A percentile compares a stretch with the other conserved stretches of the same genome.
phyloP scores from a whole-genome alignment of 2,329 filamentous ascomycete species.

The Purpureocillium lavendulum region DNA sequence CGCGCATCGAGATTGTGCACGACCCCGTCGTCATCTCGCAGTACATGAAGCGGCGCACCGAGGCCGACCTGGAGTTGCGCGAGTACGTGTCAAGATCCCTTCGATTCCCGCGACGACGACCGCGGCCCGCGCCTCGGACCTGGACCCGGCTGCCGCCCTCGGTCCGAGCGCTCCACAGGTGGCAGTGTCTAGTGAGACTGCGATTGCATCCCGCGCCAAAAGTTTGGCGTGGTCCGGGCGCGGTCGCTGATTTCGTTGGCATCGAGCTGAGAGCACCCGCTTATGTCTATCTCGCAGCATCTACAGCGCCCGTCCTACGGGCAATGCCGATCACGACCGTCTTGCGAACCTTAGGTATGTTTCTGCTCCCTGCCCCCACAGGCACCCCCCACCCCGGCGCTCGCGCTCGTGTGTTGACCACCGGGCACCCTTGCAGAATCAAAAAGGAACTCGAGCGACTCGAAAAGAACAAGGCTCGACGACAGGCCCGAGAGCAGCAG shows the following conservation, averaged over 20 bases:
- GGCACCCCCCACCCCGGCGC: slow-evolving; percentile 4
- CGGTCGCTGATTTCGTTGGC: slow-evolving; percentile 20
- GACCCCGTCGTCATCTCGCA: slow-evolving; percentile 83
- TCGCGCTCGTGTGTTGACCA: background rate
- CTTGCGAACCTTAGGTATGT: slow-evolving; percentile 32
- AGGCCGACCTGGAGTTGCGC: slow-evolving; percentile 62
- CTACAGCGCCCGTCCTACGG: slow-evolving; percentile 39
- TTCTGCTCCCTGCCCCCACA: too few relatives aligned
- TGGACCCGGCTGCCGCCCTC: slow-evolving; percentile 10
- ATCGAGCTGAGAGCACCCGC: slow-evolving; percentile 24
- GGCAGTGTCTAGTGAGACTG: slow-evolving; percentile 10
- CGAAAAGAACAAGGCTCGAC: slow-evolving; percentile 83
- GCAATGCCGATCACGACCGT: slow-evolving; percentile 42
- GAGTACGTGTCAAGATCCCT: slow-evolving; percentile 46
- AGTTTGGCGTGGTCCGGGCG: slow-evolving; percentile 18
- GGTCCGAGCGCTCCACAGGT: slow-evolving; percentile 12
- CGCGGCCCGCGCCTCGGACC: slow-evolving; percentile 4
- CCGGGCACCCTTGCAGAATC: slow-evolving; percentile 19
- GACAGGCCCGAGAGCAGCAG: slow-evolving; percentile 82
- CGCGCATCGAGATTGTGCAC: slow-evolving; percentile 60
- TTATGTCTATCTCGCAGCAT: slow-evolving; percentile 37
- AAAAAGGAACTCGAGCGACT: slow-evolving; percentile 69
- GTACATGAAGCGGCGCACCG: slow-evolving; percentile 72
- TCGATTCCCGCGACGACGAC: slow-evolving; percentile 2
- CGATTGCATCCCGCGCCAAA: slow-evolving; percentile 2